Percentiles rank a stretch among this genome's conserved stretches.
Evolutionary conservation across 352 stramenopile genomes (phyloP).

Genomic region (Phytophthora cactorum): DNA sequence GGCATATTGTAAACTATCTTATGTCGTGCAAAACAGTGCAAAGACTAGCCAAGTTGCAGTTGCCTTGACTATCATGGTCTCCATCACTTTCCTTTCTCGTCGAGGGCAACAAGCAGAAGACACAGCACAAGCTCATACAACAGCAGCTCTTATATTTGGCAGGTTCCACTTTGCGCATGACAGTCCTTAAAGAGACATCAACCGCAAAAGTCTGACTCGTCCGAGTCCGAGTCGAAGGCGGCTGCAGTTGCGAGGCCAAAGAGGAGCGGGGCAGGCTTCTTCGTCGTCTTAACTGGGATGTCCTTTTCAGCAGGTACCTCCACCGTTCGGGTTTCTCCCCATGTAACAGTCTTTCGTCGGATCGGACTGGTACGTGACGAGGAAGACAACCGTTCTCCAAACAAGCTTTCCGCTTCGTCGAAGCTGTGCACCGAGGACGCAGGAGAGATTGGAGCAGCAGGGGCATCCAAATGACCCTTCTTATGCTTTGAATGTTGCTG

Average conservation of each 20-base stretch:
- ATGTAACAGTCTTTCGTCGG: slow-evolving; percentile 39
- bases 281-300: slow-evolving; percentile 8
- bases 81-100: background rate
- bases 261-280: slow-evolving; percentile 45
- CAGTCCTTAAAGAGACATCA: slow-evolving; percentile 24
- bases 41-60: too few species aligned
- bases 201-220: slow-evolving; percentile 62
- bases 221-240: slow-evolving; percentile 60
- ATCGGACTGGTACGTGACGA: slow-evolving; percentile 14
- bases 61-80: background rate
- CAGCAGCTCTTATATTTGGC: slow-evolving; percentile 6
- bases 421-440: slow-evolving; percentile 33
- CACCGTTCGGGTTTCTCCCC: slow-evolving; percentile 26
- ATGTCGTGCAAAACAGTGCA: background rate
- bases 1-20: slow-evolving; percentile 11
- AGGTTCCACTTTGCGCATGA: slow-evolving; percentile 9
- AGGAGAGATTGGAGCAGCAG: slow-evolving; percentile 7
- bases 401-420: slow-evolving; percentile 55
- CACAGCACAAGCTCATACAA: background rate
- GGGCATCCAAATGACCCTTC: background rate
- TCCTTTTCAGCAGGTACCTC: slow-evolving; percentile 8
- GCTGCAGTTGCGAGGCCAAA: slow-evolving; percentile 65
- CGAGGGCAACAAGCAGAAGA: background rate
- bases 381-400: slow-evolving; percentile 47
- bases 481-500: background rate